phyloP scores from a whole-genome alignment of 306 rosid genomes.

The Casuarina cunninghamiana region DNA sequence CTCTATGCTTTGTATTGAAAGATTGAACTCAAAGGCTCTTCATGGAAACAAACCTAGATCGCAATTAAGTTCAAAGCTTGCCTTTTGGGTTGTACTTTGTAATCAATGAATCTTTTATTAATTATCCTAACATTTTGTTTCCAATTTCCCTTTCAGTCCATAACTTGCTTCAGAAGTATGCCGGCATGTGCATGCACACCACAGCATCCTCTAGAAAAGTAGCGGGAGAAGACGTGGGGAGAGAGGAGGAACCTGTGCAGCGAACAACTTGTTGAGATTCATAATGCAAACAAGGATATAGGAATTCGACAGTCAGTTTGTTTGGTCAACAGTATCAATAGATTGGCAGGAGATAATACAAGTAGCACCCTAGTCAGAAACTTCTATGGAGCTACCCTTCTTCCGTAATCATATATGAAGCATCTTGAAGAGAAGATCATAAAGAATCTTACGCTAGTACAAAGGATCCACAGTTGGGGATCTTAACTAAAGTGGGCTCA shows the following conservation, averaged over 20 bases:
- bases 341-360: background rate
- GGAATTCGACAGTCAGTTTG: background rate
- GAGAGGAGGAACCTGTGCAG: background rate
- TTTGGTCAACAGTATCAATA: background rate
- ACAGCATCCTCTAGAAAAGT: background rate
- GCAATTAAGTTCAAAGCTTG: background rate
- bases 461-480: background rate
- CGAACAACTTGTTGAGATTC: background rate
- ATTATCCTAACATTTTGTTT: background rate
- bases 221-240: background rate
- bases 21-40: background rate
- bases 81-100: background rate
- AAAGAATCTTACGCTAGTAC: background rate
- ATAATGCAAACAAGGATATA: background rate
- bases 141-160: background rate
- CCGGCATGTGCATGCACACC: background rate
- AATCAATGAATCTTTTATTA: background rate
- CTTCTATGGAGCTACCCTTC: background rate
- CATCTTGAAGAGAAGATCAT: background rate
- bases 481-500: background rate
- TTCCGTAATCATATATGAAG: background rate
- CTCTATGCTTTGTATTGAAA: background rate
- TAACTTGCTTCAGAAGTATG: background rate
- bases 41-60: background rate
- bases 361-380: background rate